These are phyloP conservation scores for Saccharomyces hybrid DNA, from an alignment of 1,139 yeast genomes.

Conservation along the genomic window DNA sequence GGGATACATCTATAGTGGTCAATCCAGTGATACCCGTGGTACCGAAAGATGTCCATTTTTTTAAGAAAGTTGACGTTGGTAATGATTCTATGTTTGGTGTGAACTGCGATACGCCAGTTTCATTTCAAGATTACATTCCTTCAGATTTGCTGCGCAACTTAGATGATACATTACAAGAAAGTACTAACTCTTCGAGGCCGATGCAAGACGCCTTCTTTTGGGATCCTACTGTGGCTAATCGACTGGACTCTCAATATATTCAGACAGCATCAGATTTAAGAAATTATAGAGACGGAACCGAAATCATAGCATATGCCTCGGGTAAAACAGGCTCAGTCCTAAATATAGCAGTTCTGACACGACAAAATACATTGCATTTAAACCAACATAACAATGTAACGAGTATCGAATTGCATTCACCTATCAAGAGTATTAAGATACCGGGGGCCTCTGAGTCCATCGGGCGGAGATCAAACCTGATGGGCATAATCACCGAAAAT, in stretches of 20 bases:
- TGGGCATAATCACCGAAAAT: constrained; percentile 26
- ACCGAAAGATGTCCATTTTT: constrained; percentile 6
- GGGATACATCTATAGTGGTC: constrained; percentile 1
- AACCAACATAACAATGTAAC: constrained; percentile 2
- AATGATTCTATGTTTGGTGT: constrained; percentile 3
- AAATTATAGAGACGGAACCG: constrained; percentile 15
- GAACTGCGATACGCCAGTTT: not conserved
- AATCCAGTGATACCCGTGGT: constrained; percentile 2
- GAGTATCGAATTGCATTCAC: constrained; percentile 17
- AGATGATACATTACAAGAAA: not conserved
- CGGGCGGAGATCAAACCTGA: constrained; percentile 20
- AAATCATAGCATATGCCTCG: constrained; percentile 18
- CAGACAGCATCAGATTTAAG: constrained; percentile 24
- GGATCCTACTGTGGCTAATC: constrained; percentile 11
- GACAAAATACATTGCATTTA: not conserved
- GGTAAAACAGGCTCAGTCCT: constrained; percentile 18
- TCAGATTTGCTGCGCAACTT: not conserved
- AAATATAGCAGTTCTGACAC: constrained; percentile 9
- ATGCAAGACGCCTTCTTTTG: not conserved
- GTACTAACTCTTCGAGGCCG: not conserved
- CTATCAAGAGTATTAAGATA: constrained; percentile 23
- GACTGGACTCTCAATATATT: constrained; percentile 14
- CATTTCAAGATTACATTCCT: constrained; percentile 8
- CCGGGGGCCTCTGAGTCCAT: constrained; percentile 18
- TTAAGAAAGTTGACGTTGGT: constrained; percentile 4